These are phyloP conservation scores for Colletotrichum sublineola DNA, from an alignment of 2,329 filamentous ascomycete species.

Conservation along the genomic window DNA sequence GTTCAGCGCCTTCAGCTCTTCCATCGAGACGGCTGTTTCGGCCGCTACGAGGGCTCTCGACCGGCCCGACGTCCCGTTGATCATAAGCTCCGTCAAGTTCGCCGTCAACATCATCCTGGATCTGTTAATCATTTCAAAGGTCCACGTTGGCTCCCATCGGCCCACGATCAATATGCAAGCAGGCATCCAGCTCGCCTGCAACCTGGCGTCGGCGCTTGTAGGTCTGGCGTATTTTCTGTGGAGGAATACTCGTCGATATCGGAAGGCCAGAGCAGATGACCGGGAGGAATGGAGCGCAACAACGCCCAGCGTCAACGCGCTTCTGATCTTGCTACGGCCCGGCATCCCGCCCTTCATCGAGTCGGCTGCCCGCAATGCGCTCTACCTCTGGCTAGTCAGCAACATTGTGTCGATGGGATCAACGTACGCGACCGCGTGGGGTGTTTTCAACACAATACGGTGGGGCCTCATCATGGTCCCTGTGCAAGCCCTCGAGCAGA, in stretches of 20 bases:
- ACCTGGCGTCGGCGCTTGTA: constrained; percentile 64
- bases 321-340: constrained; percentile 67
- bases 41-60: constrained; percentile 75
- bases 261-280: constrained; percentile 8
- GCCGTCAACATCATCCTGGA: constrained; percentile 76
- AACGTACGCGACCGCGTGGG: constrained; percentile 79
- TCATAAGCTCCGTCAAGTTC: constrained; percentile 75
- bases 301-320: constrained; percentile 53
- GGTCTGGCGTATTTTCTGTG: constrained; percentile 73
- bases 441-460: constrained; percentile 79
- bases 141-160: constrained; percentile 67
- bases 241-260: constrained; percentile 50
- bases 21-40: constrained; percentile 73
- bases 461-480: constrained; percentile 84
- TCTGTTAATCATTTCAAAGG: constrained; percentile 74
- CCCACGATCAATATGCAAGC: constrained; percentile 76
- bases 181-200: constrained; percentile 72
- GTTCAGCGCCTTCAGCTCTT: constrained; percentile 72
- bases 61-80: constrained; percentile 75
- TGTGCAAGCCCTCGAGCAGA: constrained; percentile 75
- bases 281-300: background rate
- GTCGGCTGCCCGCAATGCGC: constrained; percentile 74
- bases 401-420: constrained; percentile 73
- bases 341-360: constrained; percentile 72
- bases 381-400: constrained; percentile 79